A percentile compares a stretch with the other conserved stretches of the same genome.
phyloP scores from a whole-genome alignment of 495 filamentous ascomycete genomes.

The Penicilliopsis zonata region DNA sequence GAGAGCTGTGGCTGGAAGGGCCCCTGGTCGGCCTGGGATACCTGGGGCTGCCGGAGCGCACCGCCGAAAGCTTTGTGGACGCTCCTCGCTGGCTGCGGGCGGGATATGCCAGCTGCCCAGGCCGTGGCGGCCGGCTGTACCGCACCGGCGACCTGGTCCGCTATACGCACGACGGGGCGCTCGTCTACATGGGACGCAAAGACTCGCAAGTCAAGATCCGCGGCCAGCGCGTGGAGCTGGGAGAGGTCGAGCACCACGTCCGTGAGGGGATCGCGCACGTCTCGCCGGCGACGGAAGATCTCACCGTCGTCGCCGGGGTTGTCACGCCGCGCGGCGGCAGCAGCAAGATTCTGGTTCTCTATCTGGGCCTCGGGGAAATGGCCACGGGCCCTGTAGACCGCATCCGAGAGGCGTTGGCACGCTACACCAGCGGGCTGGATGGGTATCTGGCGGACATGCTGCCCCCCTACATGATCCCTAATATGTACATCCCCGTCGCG shows the following conservation, averaged over 20 bases:
- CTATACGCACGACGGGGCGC: constrained; percentile 26
- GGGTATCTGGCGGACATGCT: no score
- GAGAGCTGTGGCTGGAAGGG: constrained; percentile 31
- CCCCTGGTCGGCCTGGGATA: constrained; percentile 25
- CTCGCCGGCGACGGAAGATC: no score
- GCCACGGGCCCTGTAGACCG: no score
- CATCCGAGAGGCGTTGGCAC: no score
- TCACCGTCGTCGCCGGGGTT: no score
- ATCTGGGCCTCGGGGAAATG: no score
- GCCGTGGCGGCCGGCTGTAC: constrained; percentile 12
- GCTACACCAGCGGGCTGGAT: no score
- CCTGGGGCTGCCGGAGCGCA: constrained; percentile 17
- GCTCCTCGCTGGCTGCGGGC: constrained; percentile 19
- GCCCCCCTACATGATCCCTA: no score
- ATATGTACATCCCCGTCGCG: no score
- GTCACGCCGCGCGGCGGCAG: no score
- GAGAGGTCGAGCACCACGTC: constrained; percentile 41
- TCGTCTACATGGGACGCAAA: constrained; percentile 36
- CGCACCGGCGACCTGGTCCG: constrained; percentile 28
- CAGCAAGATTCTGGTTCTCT: no score
- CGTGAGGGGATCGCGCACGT: no score
- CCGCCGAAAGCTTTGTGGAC: constrained; percentile 18
- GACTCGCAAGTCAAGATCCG: constrained; percentile 43
- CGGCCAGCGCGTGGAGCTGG: constrained; percentile 41
- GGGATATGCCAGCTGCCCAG: constrained; percentile 10